phyloP scores from a whole-genome alignment of 2,329 filamentous ascomycete genomes.

The Cadophora sp. region DNA sequence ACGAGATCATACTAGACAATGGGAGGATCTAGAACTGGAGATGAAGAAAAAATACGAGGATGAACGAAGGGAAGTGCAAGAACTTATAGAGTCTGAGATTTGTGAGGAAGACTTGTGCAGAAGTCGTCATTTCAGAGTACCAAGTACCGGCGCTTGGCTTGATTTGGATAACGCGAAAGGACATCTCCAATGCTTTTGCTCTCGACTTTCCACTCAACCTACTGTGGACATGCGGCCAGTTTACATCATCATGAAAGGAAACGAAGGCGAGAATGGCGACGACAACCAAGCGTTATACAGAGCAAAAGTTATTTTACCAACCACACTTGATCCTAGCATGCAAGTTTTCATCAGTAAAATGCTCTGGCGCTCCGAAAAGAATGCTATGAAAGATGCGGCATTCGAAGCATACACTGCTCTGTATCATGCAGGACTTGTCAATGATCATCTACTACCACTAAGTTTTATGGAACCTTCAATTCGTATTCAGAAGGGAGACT shows the following conservation, averaged over 20 bases:
- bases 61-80: conserved; percentile 8
- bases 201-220: conserved; percentile 13
- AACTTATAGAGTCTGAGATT: conserved; percentile 5
- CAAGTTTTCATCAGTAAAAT: conserved; percentile 2
- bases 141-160: conserved; percentile 20
- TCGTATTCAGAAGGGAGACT: conserved; percentile 2
- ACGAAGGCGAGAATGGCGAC: neutral
- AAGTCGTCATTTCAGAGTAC: conserved; percentile 18
- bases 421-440: conserved; percentile 19
- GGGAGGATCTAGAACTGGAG: conserved; percentile 15
- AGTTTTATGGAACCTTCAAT: conserved; percentile 15
- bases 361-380: conserved; percentile 16
- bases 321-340: conserved; percentile 10
- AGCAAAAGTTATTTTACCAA: conserved; percentile 20
- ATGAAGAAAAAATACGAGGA: conserved; percentile 14
- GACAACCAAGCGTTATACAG: neutral
- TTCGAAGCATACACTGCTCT: conserved; percentile 20
- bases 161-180: conserved; percentile 19
- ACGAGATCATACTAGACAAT: conserved; percentile 1
- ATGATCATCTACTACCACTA: conserved; percentile 20
- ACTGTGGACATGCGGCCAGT: conserved; percentile 7
- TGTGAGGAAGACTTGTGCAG: conserved; percentile 2
- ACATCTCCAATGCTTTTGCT: conserved; percentile 15
- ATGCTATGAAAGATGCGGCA: conserved; percentile 21
- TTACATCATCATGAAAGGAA: conserved; percentile 17